Evolutionary conservation across 2,329 filamentous ascomycete genomes (phyloP), one percentile per base, ranked within the genome.

Genomic region (Chaetomium olivaceum): DNA sequence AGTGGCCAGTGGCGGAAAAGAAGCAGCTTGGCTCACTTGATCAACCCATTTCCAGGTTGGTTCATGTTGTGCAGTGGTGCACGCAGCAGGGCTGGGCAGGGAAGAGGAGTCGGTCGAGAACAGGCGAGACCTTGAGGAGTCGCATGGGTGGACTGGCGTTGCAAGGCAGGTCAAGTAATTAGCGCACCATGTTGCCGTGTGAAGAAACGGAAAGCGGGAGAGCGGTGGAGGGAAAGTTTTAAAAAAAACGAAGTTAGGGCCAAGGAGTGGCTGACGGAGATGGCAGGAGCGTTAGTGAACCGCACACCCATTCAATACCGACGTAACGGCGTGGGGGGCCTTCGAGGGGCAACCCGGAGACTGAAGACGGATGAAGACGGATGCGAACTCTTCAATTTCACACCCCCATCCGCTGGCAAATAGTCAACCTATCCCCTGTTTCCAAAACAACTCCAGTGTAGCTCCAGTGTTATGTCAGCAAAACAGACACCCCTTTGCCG

Each of bases 31-130:
- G 60, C 31, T 31, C 36, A 43, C 39, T 43, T 43, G 39, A 43
- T 16, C 39, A 43, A 43, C 39, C 39, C 39, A 43, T 43, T 43
- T 43, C 39, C 39, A 43, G 39, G 39, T n/a, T 43, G 39, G 55
- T 46, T 62, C 64, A 61, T 65, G 65, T 54, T 33, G 36, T 54
- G 39, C 52, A 55, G 33, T 36, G 33, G 33, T 36, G 51, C 52
- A 55, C 51, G 48, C n/a, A n/a, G 7, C 43, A 36, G n/a, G 11
- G 54, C 29, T 25, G 11, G n/a, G 7, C 14, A 56, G 19, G 21
- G 57, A 29, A 11, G 5, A 8, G 14, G 31, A 51, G 29, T 62
- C 12, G 55, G 29, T 62, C 12, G 55, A 56, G 31, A 61, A 60
- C 48, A 48, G 36, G 36, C 27, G 39, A 43, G 39, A 29, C 16